A percentile compares a stretch with the other conserved stretches of the same genome.
These are phyloP conservation scores for Umbilicaria muhlenbergii DNA, from an alignment of 495 filamentous ascomycete genomes.

Conservation along the genomic window DNA sequence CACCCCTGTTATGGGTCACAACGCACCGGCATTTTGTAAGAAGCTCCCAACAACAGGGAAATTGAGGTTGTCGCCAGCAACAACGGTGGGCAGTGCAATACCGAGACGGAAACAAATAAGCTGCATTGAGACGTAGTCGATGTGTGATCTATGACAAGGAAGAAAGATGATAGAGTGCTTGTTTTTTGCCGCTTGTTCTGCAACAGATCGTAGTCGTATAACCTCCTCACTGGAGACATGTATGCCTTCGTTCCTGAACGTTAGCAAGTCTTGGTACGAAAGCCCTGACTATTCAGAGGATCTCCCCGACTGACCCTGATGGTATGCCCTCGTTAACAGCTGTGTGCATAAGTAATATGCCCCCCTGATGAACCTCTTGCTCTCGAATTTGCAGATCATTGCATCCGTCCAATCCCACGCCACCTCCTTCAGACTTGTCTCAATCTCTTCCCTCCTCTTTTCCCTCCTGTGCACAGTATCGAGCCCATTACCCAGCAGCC, in stretches of 20 bases:
- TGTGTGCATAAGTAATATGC: slow-evolving; percentile 87
- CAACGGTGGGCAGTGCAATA: slow-evolving; percentile 76
- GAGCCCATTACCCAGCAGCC: slow-evolving; percentile 38
- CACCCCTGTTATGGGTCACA: too few relatives aligned
- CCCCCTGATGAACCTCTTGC: slow-evolving; percentile 75
- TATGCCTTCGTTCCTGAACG: slow-evolving; percentile 34
- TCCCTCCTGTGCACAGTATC: slow-evolving; percentile 33
- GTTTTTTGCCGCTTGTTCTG: slow-evolving; percentile 63
- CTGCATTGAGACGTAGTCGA: slow-evolving; percentile 90
- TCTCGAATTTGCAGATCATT: slow-evolving; percentile 99
- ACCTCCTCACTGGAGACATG: slow-evolving; percentile 94
- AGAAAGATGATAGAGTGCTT: slow-evolving; percentile 95
- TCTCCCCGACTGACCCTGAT: slow-evolving; percentile 48
- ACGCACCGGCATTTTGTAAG: slow-evolving; percentile 63
- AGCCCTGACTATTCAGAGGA: background rate
- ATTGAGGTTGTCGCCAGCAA: slow-evolving; percentile 92
- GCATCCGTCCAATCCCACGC: slow-evolving; percentile 72
- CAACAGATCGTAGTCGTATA: slow-evolving; percentile 60
- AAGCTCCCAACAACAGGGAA: slow-evolving; percentile 81
- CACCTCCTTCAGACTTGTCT: slow-evolving; percentile 53
- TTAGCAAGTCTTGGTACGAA: background rate
- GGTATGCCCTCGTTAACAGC: slow-evolving; percentile 80
- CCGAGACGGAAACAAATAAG: slow-evolving; percentile 89
- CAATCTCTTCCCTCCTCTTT: slow-evolving; percentile 42
- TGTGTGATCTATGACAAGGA: slow-evolving; percentile 84